These are phyloP conservation scores for Calendula officinalis DNA, from an alignment of 129 eudicot species.

Conservation along the genomic window DNA sequence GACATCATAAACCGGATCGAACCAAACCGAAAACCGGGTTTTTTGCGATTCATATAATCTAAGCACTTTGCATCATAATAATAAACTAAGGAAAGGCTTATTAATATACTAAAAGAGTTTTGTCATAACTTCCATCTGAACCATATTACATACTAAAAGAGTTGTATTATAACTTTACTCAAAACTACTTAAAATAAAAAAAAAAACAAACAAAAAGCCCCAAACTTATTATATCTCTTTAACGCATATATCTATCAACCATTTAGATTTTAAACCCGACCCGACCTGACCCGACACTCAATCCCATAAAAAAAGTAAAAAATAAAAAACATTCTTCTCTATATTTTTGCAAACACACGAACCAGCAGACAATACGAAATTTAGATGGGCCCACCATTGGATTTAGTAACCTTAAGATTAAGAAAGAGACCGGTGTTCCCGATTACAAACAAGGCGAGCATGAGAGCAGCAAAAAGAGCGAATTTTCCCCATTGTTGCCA, in stretches of 20 bases:
- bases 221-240: conserved; percentile 33
- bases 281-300: conserved; percentile 8
- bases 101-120: conserved; percentile 21
- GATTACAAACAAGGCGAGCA: conserved; percentile 39
- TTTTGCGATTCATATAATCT: too few species aligned
- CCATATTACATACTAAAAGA: conserved; percentile 33
- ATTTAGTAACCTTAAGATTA: conserved; percentile 26
- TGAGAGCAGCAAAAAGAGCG: background rate
- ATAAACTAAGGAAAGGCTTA: conserved; percentile 5
- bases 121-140: conserved; percentile 25
- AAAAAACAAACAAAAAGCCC: conserved; percentile 12
- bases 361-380: conserved; percentile 1
- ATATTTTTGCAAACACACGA: conserved; percentile 20
- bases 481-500: conserved; percentile 45
- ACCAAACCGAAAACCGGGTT: background rate
- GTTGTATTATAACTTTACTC: conserved; percentile 22
- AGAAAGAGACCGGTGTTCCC: conserved; percentile 35
- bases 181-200: conserved; percentile 4
- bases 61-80: background rate
- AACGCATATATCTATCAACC: conserved; percentile 30
- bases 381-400: conserved; percentile 9
- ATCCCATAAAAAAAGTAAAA: conserved; percentile 12
- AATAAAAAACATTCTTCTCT: conserved; percentile 10
- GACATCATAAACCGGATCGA: background rate
- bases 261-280: background rate